Evolutionary conservation across 257 asterid genomes (phyloP).

Genomic region (Nicotiana attenuata): DNA sequence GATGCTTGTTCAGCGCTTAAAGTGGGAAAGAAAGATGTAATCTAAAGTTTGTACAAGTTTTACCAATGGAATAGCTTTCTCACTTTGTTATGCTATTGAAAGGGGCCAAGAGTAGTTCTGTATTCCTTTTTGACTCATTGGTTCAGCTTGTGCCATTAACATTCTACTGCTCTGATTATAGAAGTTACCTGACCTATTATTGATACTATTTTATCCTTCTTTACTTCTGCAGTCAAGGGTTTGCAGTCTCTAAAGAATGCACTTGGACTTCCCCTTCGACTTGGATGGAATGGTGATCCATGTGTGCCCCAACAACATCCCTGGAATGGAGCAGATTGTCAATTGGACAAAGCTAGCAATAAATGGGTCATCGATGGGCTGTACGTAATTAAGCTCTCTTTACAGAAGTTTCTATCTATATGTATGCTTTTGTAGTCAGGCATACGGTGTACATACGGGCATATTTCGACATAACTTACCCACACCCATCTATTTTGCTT

Average conservation of each 20-base stretch:
- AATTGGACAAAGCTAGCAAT: slow-evolving; percentile 49
- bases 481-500: background rate
- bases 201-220: background rate
- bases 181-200: background rate
- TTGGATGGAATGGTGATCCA: slow-evolving; percentile 99
- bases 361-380: slow-evolving; percentile 92
- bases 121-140: background rate
- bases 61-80: background rate
- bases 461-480: background rate
- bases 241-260: slow-evolving; percentile 66
- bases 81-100: background rate
- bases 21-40: background rate
- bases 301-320: slow-evolving; percentile 98
- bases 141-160: background rate
- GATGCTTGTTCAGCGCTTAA: background rate
- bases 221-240: slow-evolving; percentile 51
- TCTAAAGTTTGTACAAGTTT: background rate
- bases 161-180: background rate
- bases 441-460: background rate
- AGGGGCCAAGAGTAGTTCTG: background rate
- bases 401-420: background rate
- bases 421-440: background rate
- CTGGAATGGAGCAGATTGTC: slow-evolving; percentile 96
- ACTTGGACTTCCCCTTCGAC: slow-evolving; percentile 93
- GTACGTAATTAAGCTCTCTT: slow-evolving; percentile 49